Percentiles rank a stretch among this genome's conserved stretches.
phyloP scores from a whole-genome alignment of 805 yeast genomes.

The Pichia sporocuriosa region DNA sequence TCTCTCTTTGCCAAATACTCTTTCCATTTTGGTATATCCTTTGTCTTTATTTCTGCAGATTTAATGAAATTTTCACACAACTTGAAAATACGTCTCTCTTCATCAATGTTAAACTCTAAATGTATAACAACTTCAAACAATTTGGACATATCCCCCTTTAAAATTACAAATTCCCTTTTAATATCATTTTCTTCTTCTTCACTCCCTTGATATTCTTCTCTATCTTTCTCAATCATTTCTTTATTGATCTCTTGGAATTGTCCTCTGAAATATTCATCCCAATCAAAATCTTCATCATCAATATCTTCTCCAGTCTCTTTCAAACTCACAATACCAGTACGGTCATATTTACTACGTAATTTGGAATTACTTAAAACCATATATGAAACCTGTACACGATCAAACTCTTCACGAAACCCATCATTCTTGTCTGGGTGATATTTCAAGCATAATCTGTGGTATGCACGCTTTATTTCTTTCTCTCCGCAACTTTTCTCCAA shows the following conservation, averaged over 20 bases:
- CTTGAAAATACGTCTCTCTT: conserved; percentile 53
- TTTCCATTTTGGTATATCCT: conserved; percentile 28
- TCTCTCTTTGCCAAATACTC: conserved; percentile 45
- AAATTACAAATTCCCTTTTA: conserved; percentile 45
- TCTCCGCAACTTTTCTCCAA: conserved; percentile 37
- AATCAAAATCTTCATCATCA: conserved; percentile 44
- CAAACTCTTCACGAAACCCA: conserved; percentile 40
- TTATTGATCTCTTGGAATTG: conserved; percentile 44
- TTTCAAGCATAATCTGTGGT: conserved; percentile 53
- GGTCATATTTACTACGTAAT: conserved; percentile 54
- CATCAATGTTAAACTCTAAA: conserved; percentile 51
- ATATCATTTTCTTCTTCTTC: conserved; percentile 57
- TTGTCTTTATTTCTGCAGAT: conserved; percentile 26
- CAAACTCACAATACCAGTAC: conserved; percentile 54
- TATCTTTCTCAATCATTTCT: conserved; percentile 68
- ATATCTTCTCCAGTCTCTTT: conserved; percentile 44
- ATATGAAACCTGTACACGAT: conserved; percentile 70
- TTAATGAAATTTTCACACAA: conserved; percentile 42
- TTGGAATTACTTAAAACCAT: conserved; percentile 54
- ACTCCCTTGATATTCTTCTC: conserved; percentile 53
- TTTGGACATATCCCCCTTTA: conserved; percentile 55
- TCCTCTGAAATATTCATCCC: conserved; percentile 50
- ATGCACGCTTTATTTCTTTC: conserved; percentile 57
- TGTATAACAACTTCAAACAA: conserved; percentile 77
- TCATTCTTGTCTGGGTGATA: conserved; percentile 66